A percentile compares a stretch with the other conserved stretches of the same genome.
These are phyloP conservation scores for Verticillium klebahnii DNA, from an alignment of 2,329 filamentous ascomycete species.

Conservation along the genomic window DNA sequence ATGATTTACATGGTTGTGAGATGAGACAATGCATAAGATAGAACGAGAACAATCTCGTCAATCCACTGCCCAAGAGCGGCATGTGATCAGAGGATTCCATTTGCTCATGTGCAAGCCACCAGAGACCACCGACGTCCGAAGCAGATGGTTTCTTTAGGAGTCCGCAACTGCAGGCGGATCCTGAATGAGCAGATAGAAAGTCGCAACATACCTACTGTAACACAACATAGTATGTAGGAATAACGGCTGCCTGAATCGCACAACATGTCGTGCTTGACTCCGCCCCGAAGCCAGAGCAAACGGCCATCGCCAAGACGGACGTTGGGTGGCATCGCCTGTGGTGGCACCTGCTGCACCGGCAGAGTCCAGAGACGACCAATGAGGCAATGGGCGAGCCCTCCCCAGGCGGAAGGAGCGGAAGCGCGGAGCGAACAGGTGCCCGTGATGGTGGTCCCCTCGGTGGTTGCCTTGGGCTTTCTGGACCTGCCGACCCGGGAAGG, in stretches of 20 bases:
- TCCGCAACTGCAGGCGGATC: too few relatives aligned
- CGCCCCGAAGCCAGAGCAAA: neutral
- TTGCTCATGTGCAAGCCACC: too few relatives aligned
- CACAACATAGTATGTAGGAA: neutral
- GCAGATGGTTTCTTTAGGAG: too few relatives aligned
- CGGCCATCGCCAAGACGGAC: neutral
- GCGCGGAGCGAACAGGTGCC: neutral
- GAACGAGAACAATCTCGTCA: too few relatives aligned
- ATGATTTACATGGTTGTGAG: too few relatives aligned
- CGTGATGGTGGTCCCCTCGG: neutral
- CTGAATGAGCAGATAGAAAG: too few relatives aligned
- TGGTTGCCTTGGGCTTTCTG: neutral
- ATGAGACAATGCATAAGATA: too few relatives aligned
- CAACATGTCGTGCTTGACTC: neutral
- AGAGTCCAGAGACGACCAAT: neutral
- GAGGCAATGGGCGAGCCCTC: neutral
- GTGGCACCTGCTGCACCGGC: neutral
- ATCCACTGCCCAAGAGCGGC: too few relatives aligned
- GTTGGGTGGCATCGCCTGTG: neutral
- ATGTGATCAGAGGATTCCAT: too few relatives aligned
- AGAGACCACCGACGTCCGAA: too few relatives aligned
- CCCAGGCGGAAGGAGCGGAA: neutral
- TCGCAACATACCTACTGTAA: too few relatives aligned
- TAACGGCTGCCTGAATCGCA: neutral
- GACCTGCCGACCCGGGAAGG: neutral